Conservation (phyloP, 441 rosid genomes). For the Pelargonium fulgidum region DNA sequence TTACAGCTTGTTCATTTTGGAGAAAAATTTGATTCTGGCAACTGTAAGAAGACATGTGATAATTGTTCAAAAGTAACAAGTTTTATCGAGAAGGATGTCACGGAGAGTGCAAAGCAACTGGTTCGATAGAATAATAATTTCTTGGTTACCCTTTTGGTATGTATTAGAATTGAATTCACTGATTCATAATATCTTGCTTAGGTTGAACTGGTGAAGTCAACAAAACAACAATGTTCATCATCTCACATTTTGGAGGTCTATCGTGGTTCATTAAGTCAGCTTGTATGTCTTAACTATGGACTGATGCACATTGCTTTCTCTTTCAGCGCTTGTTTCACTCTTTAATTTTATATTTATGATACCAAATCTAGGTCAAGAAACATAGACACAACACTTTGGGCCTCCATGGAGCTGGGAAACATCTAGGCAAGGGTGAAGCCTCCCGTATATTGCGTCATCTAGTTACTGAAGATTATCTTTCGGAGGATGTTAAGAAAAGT, state of each 20-base stretch:
- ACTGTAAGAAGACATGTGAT: conserved; percentile 81
- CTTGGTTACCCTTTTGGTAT: not conserved
- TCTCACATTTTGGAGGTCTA: conserved; percentile 81
- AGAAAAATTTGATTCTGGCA: conserved; percentile 63
- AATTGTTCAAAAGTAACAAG: conserved; percentile 62
- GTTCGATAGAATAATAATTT: conserved; percentile 33
- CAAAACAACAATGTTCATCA: conserved; percentile 67
- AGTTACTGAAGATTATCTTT: conserved; percentile 68
- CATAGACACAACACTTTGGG: conserved; percentile 68
- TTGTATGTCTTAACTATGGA: conserved; percentile 36
- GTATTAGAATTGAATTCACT: conserved; percentile 15
- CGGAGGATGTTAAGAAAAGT: conserved; percentile 89
- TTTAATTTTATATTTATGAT: conserved; percentile 20
- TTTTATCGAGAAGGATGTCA: conserved; percentile 79
- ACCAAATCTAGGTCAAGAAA: conserved; percentile 60
- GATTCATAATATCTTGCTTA: conserved; percentile 25
- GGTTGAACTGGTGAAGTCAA: conserved; percentile 80
- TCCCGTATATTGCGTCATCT: conserved; percentile 76
- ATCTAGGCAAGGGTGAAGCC: conserved; percentile 68
- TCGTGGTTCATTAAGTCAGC: conserved; percentile 83
- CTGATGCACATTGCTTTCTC: conserved; percentile 10
- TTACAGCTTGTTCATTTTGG: conserved; percentile 90
- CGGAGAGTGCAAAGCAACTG: conserved; percentile 74
- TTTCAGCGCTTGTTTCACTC: conserved; percentile 16
- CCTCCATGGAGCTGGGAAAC: conserved; percentile 88